Evolutionary conservation across 495 filamentous ascomycete species (phyloP).

Genomic region (Penicillium pancosmium): DNA sequence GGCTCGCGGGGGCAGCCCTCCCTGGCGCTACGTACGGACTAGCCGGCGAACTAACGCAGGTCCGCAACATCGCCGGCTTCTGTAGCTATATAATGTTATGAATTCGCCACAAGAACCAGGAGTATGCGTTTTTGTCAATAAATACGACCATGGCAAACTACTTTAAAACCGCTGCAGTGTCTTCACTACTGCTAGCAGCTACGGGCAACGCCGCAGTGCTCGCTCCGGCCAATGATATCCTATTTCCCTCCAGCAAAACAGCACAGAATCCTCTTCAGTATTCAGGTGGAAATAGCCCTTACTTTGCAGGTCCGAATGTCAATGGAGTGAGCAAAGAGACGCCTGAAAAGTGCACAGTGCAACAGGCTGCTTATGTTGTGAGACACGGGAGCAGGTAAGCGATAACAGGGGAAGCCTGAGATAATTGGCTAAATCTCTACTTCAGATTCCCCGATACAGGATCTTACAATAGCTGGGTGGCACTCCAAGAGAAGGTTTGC

Average conservation of each 20-base stretch:
- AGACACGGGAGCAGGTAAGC: conserved; percentile 58
- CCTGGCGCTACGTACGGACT: conserved; percentile 14
- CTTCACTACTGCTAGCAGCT: conserved; percentile 15
- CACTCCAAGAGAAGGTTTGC: conserved; percentile 45
- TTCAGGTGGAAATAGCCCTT: conserved; percentile 57
- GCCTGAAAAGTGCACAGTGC: conserved; percentile 54
- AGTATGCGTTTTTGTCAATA: not conserved
- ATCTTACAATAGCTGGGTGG: conserved; percentile 55
- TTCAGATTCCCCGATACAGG: conserved; percentile 48
- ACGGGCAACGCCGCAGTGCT: conserved; percentile 19
- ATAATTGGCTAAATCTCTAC: conserved; percentile 6
- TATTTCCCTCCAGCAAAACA: conserved; percentile 33
- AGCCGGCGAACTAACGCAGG: conserved; percentile 12
- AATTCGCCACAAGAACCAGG: not conserved
- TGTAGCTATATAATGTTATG: not conserved
- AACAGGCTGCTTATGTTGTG: conserved; percentile 55
- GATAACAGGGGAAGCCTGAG: not conserved
- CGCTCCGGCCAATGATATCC: conserved; percentile 42
- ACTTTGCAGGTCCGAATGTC: conserved; percentile 58
- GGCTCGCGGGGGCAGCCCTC: conserved; percentile 3
- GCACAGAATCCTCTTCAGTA: conserved; percentile 42
- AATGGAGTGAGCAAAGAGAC: conserved; percentile 50
- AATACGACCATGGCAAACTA: conserved; percentile 3
- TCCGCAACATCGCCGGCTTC: not conserved
- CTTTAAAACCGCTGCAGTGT: conserved; percentile 10